phyloP scores from a whole-genome alignment of 2,329 filamentous ascomycete genomes.

The Phialemonium atrogriseum region DNA sequence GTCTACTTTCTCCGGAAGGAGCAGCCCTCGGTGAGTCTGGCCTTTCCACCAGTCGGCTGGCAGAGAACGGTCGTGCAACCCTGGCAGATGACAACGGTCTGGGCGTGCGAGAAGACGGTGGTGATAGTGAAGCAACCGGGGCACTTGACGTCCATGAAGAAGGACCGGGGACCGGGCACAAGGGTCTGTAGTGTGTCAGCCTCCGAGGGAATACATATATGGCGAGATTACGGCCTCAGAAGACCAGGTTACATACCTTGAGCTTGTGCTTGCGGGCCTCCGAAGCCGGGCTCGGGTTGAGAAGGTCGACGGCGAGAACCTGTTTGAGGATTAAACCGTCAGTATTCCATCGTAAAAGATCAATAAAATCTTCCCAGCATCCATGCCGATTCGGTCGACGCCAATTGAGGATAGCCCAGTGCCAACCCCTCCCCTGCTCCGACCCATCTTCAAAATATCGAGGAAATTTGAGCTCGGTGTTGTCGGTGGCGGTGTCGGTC shows the following conservation, averaged over 20 bases:
- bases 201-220: constrained; percentile 1
- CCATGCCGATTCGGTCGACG: too few relatives aligned
- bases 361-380: too few relatives aligned
- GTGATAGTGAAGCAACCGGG: constrained; percentile 99
- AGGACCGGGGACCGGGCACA: constrained; percentile 92
- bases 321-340: constrained; percentile 38
- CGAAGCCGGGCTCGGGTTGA: constrained; percentile 95
- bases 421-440: constrained; percentile 2
- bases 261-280: constrained; percentile 99
- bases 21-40: constrained; percentile 97
- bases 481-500: constrained; percentile 3
- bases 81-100: constrained; percentile 99
- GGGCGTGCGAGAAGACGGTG: constrained; percentile 99
- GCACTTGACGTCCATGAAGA: constrained; percentile 99
- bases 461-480: constrained; percentile 1
- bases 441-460: too few relatives aligned
- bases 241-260: constrained; percentile 61
- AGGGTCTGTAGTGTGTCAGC: constrained; percentile 54
- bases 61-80: constrained; percentile 99
- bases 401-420: too few relatives aligned
- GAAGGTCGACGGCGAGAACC: constrained; percentile 99
- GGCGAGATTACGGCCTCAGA: neutral
- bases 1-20: constrained; percentile 99
- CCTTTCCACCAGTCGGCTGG: constrained; percentile 99
- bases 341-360: too few relatives aligned